phyloP scores from a whole-genome alignment of 768 basidiomycete species.

The Tricholoma furcatifolium region DNA sequence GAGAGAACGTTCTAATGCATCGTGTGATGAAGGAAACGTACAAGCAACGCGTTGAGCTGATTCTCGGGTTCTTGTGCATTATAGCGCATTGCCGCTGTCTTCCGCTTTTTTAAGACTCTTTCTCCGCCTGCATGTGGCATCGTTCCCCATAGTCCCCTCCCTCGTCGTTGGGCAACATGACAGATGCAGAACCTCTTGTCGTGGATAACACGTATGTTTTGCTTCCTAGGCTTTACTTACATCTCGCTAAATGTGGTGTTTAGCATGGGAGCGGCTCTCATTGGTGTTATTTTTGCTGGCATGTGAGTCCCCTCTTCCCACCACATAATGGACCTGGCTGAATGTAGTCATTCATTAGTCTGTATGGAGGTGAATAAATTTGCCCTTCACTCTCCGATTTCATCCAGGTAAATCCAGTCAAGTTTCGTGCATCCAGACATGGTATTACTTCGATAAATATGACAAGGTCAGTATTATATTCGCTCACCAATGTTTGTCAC shows the following conservation, averaged over 20 bases:
- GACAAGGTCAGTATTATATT: conserved; percentile 26
- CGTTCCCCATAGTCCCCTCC: conserved; percentile 15
- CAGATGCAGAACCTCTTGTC: conserved; percentile 13
- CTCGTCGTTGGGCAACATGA: conserved; percentile 14
- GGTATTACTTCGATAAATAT: conserved; percentile 54
- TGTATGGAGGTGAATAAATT: conserved; percentile 49
- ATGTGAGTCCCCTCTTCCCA: conserved; percentile 30
- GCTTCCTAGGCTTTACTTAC: background rate
- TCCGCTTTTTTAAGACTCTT: conserved; percentile 27
- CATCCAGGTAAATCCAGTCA: conserved; percentile 2
- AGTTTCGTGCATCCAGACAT: conserved; percentile 59
- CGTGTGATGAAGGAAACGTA: conserved; percentile 19
- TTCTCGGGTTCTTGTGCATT: conserved; percentile 22
- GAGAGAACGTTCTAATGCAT: conserved; percentile 11
- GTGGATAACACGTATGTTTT: conserved; percentile 37
- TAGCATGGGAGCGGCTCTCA: conserved; percentile 51
- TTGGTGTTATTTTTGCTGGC: conserved; percentile 48
- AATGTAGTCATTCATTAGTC: conserved; percentile 23
- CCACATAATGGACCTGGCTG: background rate
- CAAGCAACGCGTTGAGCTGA: conserved; percentile 6
- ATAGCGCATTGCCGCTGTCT: conserved; percentile 11
- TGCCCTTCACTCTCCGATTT: background rate
- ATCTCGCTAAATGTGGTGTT: background rate
- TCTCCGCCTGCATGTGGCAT: conserved; percentile 15
- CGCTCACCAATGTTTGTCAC: conserved; percentile 1